phyloP scores from a whole-genome alignment of 192 early-diverging fungal genomes.

The Diversispora epigaea region DNA sequence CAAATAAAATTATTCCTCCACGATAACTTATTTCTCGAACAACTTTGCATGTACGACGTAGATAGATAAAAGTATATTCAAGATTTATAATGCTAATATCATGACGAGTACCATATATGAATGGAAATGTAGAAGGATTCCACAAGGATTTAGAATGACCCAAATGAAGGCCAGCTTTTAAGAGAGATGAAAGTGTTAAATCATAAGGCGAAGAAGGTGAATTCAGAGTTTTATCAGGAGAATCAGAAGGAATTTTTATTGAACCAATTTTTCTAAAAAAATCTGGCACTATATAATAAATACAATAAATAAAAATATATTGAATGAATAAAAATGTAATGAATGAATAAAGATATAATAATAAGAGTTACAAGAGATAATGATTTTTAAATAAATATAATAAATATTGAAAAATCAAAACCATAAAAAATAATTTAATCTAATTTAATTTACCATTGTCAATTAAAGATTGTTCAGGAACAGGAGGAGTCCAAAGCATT shows the following conservation, averaged over 20 bases:
- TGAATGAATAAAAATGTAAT: background rate
- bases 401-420: too few species aligned
- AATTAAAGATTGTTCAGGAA: background rate
- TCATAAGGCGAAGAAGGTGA: slow-evolving; percentile 42
- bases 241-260: background rate
- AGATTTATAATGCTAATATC: slow-evolving; percentile 93
- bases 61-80: slow-evolving; percentile 81
- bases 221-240: background rate
- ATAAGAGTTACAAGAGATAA: too few species aligned
- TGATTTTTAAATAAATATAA: too few species aligned
- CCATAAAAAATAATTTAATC: background rate
- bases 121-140: slow-evolving; percentile 81
- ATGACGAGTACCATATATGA: slow-evolving; percentile 84
- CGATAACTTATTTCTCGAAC: slow-evolving; percentile 65
- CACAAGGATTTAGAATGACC: slow-evolving; percentile 77
- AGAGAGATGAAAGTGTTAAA: slow-evolving; percentile 63
- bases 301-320: too few species aligned
- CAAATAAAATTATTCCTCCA: slow-evolving; percentile 84
- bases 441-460: background rate
- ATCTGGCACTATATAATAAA: background rate
- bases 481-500: too few species aligned
- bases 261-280: slow-evolving; percentile 21
- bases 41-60: slow-evolving; percentile 79
- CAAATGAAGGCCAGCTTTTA: slow-evolving; percentile 86
- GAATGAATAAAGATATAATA: background rate